Evolutionary conservation across 2,329 filamentous ascomycete genomes (phyloP), one percentile per base, ranked within the genome.

Genomic region (Dothiorella sarmentorum): DNA sequence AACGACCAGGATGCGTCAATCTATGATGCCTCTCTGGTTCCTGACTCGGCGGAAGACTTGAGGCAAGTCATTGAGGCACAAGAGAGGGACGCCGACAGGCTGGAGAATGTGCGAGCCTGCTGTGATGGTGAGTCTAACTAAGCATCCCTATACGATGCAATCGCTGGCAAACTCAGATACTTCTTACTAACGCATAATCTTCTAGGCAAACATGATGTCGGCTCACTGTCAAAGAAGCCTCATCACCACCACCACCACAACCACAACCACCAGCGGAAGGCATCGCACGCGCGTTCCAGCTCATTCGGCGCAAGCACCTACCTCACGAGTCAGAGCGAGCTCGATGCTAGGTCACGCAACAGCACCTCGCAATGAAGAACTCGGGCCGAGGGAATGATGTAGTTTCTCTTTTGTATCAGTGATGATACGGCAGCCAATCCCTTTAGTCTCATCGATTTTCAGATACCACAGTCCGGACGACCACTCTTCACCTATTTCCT

Each of bases 81-180:
- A 69, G 88, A 93, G 67, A 80, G 85, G 56, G 89, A 92, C 64
- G 80, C 87, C 24, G 89, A 92, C 69, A 82, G 87, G 62, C 80
- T 97, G 67, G 93, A 97, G 80, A 97, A 99, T 72, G 94, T 99
- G 63, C 83, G 94, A 70, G 92, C 93, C 61, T 99, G 94, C 77
- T 99, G 94, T 75, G 94, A 97, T 82, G 94, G 92, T 59, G 40
- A 55, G 57, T 55, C 24, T 38, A 10, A 22, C 9, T 15, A 53
- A 15, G 93, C 82, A 83, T 87, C 78, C 59, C 59, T 40, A 29
- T 47, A 40, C 40, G 15, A 24, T 26, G 53, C 18, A 37, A 43
- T 35, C 17, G 5, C 56, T 10, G 27, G 29, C 45, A 27, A 18
- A 26, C n/a, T 20, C 11, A 61, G 7, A 55, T 11, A 20, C 17